Base-by-base conservation (phyloP, 768 basidiomycete genomes). In the Lentinula sp. region DNA sequence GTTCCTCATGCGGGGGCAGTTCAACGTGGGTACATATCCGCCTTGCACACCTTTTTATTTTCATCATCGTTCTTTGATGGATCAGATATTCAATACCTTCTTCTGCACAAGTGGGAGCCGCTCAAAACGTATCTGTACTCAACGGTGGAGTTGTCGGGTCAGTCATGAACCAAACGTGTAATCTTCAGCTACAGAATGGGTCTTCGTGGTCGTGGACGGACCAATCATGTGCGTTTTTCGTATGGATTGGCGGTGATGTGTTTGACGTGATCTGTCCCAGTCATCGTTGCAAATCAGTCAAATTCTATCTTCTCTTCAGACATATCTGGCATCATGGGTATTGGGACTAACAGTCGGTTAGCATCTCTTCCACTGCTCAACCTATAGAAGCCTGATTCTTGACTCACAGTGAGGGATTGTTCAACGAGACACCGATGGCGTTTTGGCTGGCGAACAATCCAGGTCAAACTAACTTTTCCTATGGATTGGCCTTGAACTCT, bases 391-490 rank as follows among this genome's bases (percentile, higher is more conserved):
- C 31, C 18, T 46, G 15, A 39, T 37, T 6, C 34, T 50, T 16
- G 13, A 39, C 46, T 16, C 37, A 8, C 32, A 59, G 57, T 23
- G 35, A 48, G 13, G 57, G 57, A 32, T 21, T 7, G 16, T 59
- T 59, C 45, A 59, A 59, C 21, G 45, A 23, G 3, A 59, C 57
- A 39, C 57, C 57, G 11, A 59, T 59, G 57, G 57, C 32, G 10
- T 48, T 21, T 18, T 59, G 57, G 57, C 46, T 59, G 32, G 46
- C 21, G 9, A 34, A 18, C 32, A 59, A 59, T 15, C 57, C 57
- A 9, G 5, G 40, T 28, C 45, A 37, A 18, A 31, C 31, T 4
- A 59, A 59, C 31, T 59, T 59, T 39, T 59, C 57, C 11, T 59
- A 42, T 7, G 57, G 57, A 6, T n/a, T 59, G 45, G 57, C 45